Base-by-base conservation (phyloP, 2,329 filamentous ascomycete species). In the Colletotrichum caudatum region DNA sequence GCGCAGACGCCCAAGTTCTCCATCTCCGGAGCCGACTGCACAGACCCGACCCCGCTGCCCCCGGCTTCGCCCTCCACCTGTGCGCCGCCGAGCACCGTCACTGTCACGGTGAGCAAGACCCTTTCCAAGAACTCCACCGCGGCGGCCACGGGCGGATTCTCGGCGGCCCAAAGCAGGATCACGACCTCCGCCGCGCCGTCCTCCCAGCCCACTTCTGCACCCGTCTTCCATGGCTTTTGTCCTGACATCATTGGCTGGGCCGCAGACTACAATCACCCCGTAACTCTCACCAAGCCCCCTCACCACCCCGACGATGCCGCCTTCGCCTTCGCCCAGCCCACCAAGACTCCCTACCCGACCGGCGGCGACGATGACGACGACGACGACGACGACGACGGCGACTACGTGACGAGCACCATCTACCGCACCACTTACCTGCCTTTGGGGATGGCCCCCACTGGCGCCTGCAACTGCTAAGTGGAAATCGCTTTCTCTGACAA, bases 1-100 rank as follows among this genome's bases (percentile, higher is more conserved):
- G 80, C 82, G 7, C 82, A 84, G 77, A 81, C 81, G 35, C 76
- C 78, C 58, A 80, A 80, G 70, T 84, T 84, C 77, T 80, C 72
- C 71, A 74, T 84, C 73, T 54, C 73, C 63, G 77, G 77, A 64
- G 75, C 74, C 56, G 65, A 73, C 72, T 82, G 81, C 76, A 71
- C 74, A 56, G 79, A 74, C 71, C 66, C 62, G 69, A 70, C 65
- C 66, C 46, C 64, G 41, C 44, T 71, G 61, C 72, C 73, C 35
- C 74, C 74, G 48, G 71, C 73, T 51, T 60, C 67, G 59, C 74
- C 76, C 50, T 76, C 74, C 54, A 74, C 71, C 53, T 79, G 78
- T 73, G 71, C 76, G 63, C 63, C 75, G 53, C 72, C 74, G 64
- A 66, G 74, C 62, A 77, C 73, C 67, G 73, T 75, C 62, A 79